Evolutionary conservation across 352 stramenopile species (phyloP).

Genomic region (Phytophthora megakarya): DNA sequence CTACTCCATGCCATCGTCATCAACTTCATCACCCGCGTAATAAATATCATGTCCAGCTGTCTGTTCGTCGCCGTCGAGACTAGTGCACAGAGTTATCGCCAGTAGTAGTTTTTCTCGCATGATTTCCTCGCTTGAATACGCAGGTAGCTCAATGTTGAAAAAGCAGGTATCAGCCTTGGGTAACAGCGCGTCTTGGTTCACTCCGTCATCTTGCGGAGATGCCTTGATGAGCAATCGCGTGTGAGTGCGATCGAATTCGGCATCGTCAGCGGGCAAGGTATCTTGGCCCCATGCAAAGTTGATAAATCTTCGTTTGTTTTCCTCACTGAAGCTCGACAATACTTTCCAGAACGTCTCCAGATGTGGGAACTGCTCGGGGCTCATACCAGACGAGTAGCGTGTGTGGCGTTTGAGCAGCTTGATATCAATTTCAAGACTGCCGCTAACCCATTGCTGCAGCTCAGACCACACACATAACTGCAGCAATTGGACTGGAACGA

Average conservation of each 20-base stretch:
- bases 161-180: slow-evolving; percentile 87
- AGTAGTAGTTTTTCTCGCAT: slow-evolving; percentile 75
- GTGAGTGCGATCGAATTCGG: slow-evolving; percentile 80
- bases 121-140: slow-evolving; percentile 71
- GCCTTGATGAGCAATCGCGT: slow-evolving; percentile 78
- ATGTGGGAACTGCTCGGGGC: slow-evolving; percentile 67
- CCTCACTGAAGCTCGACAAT: slow-evolving; percentile 59
- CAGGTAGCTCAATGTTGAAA: slow-evolving; percentile 85
- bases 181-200: slow-evolving; percentile 59
- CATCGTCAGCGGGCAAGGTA: slow-evolving; percentile 74
- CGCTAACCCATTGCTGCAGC: slow-evolving; percentile 81
- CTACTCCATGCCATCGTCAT: slow-evolving; percentile 66
- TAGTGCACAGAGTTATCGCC: slow-evolving; percentile 83
- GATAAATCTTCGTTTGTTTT: slow-evolving; percentile 84
- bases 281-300: slow-evolving; percentile 89
- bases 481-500: slow-evolving; percentile 69
- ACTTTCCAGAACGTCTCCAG: slow-evolving; percentile 82
- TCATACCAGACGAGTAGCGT: slow-evolving; percentile 81
- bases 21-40: slow-evolving; percentile 63
- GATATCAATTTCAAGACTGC: slow-evolving; percentile 76
- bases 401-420: slow-evolving; percentile 82
- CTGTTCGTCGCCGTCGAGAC: slow-evolving; percentile 81
- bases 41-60: slow-evolving; percentile 67
- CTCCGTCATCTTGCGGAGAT: slow-evolving; percentile 36
- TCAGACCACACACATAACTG: slow-evolving; percentile 82